Evolutionary conservation across 495 filamentous ascomycete genomes (phyloP).

Genomic region (Daldinia caldariorum): DNA sequence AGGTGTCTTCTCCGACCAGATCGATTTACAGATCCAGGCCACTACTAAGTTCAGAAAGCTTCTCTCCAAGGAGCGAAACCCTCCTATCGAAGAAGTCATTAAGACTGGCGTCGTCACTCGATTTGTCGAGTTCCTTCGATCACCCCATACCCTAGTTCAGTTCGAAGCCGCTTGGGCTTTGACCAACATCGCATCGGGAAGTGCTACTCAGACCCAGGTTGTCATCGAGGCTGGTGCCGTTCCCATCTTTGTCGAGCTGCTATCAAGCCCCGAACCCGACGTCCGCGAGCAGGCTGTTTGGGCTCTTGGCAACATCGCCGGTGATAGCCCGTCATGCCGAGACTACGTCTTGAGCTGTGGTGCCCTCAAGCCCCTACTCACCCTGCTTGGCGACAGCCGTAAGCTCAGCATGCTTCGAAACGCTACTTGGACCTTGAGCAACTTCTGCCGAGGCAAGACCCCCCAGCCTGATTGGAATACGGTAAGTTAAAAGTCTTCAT

Average conservation of each 20-base stretch:
- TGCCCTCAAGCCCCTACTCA: slow-evolving; percentile 87
- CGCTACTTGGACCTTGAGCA: slow-evolving; percentile 99
- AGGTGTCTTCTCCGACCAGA: slow-evolving; percentile 98
- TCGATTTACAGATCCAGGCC: slow-evolving; percentile 97
- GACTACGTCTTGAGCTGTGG: slow-evolving; percentile 93
- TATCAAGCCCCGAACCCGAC: slow-evolving; percentile 95
- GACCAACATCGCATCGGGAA: slow-evolving; percentile 99
- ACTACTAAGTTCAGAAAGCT: slow-evolving; percentile 99
- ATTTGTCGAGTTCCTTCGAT: slow-evolving; percentile 98
- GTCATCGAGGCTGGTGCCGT: slow-evolving; percentile 99
- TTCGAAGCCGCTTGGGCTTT: slow-evolving; percentile 99
- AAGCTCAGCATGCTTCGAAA: slow-evolving; percentile 99
- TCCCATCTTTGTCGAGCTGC: slow-evolving; percentile 96
- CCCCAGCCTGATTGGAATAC: slow-evolving; percentile 98
- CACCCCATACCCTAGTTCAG: slow-evolving; percentile 97
- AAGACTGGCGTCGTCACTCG: slow-evolving; percentile 97
- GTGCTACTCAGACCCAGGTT: slow-evolving; percentile 96
- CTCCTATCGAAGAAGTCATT: slow-evolving; percentile 98
- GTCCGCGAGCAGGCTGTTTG: slow-evolving; percentile 99
- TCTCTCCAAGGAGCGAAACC: slow-evolving; percentile 98
- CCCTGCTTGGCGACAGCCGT: slow-evolving; percentile 92
- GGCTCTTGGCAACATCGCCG: slow-evolving; percentile 99
- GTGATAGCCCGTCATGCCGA: slow-evolving; percentile 95
- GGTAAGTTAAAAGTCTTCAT: slow-evolving; percentile 62
- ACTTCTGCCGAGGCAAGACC: slow-evolving; percentile 99